These are phyloP conservation scores for Handroanthus guayacan DNA, from an alignment of 257 asterid genomes.

Conservation along the genomic window DNA sequence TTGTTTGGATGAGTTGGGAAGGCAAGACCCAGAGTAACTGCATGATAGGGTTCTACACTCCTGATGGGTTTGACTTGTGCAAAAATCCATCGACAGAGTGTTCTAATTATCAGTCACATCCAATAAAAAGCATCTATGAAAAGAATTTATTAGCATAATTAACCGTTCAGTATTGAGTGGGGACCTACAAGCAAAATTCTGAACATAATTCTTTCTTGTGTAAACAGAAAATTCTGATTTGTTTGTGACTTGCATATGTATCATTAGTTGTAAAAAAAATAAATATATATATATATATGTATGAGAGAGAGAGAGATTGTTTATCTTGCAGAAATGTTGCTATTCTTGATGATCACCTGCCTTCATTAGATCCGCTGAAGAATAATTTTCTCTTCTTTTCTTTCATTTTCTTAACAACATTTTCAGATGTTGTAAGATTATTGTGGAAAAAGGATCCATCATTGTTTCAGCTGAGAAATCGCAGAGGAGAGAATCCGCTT, in stretches of 20 bases:
- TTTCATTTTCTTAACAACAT: constrained; percentile 3
- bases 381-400: not conserved
- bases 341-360: constrained; percentile 6
- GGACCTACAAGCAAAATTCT: not conserved
- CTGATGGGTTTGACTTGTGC: not conserved
- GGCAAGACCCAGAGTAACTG: not conserved
- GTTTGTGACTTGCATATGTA: not conserved
- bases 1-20: not conserved
- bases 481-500: constrained; percentile 51
- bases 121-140: not conserved
- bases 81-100: not conserved
- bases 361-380: constrained; percentile 1
- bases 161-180: not conserved
- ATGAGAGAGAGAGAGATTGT: not conserved
- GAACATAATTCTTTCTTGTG: not conserved
- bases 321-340: constrained; percentile 17
- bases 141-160: not conserved
- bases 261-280: no score
- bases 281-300: no score
- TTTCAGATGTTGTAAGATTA: constrained; percentile 41
- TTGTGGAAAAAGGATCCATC: constrained; percentile 55
- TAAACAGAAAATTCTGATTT: not conserved
- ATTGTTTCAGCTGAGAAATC: constrained; percentile 41
- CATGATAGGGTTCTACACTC: not conserved
- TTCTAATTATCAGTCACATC: not conserved